A percentile compares a stretch with the other conserved stretches of the same genome.
Evolutionary conservation across 2,329 filamentous ascomycete species (phyloP).

Genomic region (Dendrostoma leiphaemia): DNA sequence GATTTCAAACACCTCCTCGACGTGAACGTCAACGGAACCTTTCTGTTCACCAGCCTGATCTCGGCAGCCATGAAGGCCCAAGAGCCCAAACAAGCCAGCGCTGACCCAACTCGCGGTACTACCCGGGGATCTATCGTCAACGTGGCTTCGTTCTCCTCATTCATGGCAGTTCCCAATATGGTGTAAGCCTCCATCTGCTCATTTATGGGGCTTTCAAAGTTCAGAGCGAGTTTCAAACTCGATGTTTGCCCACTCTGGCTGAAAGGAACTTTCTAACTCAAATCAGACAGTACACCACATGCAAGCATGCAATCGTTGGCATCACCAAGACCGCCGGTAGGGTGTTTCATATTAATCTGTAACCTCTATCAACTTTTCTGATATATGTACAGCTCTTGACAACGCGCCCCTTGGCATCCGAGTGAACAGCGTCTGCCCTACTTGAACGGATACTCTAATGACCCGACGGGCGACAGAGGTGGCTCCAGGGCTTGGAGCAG

Average conservation of each 20-base stretch:
- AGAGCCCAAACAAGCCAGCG: neutral
- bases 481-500: constrained; percentile 9
- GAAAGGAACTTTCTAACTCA: too few species aligned
- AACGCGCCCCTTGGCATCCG: constrained; percentile 4
- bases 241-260: too few species aligned
- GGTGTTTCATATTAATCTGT: too few species aligned
- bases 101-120: neutral
- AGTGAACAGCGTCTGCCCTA: constrained; percentile 6
- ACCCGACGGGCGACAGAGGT: constrained; percentile 8
- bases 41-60: neutral
- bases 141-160: neutral
- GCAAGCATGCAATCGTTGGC: constrained; percentile 8
- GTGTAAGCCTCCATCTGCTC: too few species aligned
- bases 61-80: constrained; percentile 9
- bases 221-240: too few species aligned
- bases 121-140: constrained; percentile 3
- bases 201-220: too few species aligned
- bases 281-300: constrained; percentile 9
- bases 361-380: too few species aligned
- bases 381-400: constrained; percentile 9
- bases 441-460: constrained; percentile 14
- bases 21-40: constrained; percentile 10
- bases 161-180: constrained; percentile 11
- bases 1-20: constrained; percentile 13
- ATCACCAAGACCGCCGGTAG: constrained; percentile 12